Base-by-base conservation (phyloP, 225 moss, liverwort and hornwort species). In the Marchantia paleacea region DNA sequence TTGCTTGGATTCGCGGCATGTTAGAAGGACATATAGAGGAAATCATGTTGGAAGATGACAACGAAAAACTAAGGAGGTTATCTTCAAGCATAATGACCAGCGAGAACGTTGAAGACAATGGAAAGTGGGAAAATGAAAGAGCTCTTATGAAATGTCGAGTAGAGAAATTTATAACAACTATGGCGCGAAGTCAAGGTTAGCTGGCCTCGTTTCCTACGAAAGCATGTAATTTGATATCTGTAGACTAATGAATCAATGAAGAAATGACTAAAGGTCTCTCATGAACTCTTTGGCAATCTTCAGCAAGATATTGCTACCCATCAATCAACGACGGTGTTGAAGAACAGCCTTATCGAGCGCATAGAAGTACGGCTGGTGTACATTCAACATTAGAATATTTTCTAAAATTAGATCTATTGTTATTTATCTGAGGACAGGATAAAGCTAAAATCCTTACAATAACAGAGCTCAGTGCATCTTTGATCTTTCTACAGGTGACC, bases 161-260 rank as follows among this genome's bases (percentile, higher is more conserved):
- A 4, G 82, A 84, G 65, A 81, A 65, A 0, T 95, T 95, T 55
- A 93, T 95, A 6, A 83, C 82, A 14, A 87, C 85, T 25, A 95
- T 95, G 95, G 89, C 92, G 58, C 81, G 80, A 0, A 93, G 93
- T 20, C 93, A 93, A 87, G 95, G 94, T 94, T 68, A 80, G 84
- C n/a, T 9, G 2, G 26, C 52, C 10, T n/a, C 24, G n/a, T 6
- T 52, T 75, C 24, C 4, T 39, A 52, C 4, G 52, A 49, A 52
- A 20, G 16, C 19, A 52, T n/a, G 12, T 12, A 55, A 55, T 12
- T 55, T 55, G 55, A 12, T 12, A 1, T 55, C 13, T 55, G 55
- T 55, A 55, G 2, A 55, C 13, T 55, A 18, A 12, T 12, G 55
- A 55, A 55, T 55, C 55, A 55, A 55, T 18, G 55, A 39, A 39